Evolutionary conservation across 495 filamentous ascomycete species (phyloP).

Genomic region (Corynascus novoguineensis): DNA sequence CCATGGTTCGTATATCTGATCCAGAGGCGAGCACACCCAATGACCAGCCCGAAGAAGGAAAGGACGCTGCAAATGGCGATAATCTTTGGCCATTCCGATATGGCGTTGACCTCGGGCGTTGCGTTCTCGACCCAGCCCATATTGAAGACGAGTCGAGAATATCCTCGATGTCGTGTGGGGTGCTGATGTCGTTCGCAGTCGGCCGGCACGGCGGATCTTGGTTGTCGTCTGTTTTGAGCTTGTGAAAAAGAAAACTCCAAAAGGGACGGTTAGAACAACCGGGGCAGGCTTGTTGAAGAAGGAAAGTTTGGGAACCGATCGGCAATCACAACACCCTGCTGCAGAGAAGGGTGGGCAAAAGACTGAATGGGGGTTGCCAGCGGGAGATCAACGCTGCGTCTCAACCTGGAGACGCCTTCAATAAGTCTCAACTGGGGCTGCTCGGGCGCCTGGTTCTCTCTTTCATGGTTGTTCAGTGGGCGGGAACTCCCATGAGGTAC

Average conservation of each 20-base stretch:
- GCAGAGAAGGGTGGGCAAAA: constrained; percentile 11
- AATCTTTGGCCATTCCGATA: constrained; percentile 27
- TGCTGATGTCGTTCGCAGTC: background rate
- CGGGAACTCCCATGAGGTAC: background rate
- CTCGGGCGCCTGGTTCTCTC: background rate
- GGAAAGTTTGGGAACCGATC: constrained; percentile 9
- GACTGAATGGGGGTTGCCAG: background rate
- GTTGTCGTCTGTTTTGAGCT: background rate
- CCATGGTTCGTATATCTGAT: constrained; percentile 25
- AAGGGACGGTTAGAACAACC: background rate
- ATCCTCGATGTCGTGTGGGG: background rate
- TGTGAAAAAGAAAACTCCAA: background rate
- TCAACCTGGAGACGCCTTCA: background rate
- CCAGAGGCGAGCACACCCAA: constrained; percentile 22
- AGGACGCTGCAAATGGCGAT: constrained; percentile 23
- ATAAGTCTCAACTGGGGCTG: constrained; percentile 1
- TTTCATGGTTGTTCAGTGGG: background rate
- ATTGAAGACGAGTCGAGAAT: background rate
- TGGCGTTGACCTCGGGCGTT: constrained; percentile 22
- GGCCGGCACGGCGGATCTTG: background rate
- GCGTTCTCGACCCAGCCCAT: constrained; percentile 32
- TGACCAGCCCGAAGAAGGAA: constrained; percentile 16
- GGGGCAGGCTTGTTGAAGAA: background rate
- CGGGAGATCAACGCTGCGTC: constrained; percentile 17
- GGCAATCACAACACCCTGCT: constrained; percentile 12